These are phyloP conservation scores for Clarireedia hainanense DNA, from an alignment of 2,329 filamentous ascomycete species.

Conservation along the genomic window DNA sequence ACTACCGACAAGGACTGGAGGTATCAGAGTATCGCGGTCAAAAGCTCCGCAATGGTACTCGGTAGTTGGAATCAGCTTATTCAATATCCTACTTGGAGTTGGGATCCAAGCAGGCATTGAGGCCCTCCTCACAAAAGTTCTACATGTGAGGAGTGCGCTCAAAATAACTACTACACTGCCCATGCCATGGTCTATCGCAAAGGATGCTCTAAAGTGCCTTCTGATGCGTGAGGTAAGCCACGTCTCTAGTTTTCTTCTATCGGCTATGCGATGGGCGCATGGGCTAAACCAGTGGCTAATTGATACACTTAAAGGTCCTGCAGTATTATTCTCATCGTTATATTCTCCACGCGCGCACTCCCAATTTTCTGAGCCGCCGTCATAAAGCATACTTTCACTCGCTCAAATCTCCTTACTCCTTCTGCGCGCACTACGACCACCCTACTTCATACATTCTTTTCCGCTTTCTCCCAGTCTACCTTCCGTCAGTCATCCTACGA, in stretches of 20 bases:
- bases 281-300: not conserved
- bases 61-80: slow-evolving; percentile 43
- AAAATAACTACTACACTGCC: slow-evolving; percentile 52
- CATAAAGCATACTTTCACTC: slow-evolving; percentile 44
- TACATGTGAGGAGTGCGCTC: slow-evolving; percentile 46
- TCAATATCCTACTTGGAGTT: slow-evolving; percentile 47
- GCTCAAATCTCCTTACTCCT: slow-evolving; percentile 49
- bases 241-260: not conserved
- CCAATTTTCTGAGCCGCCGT: slow-evolving; percentile 33
- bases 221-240: slow-evolving; percentile 46
- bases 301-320: slow-evolving; percentile 38
- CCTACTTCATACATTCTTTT: slow-evolving; percentile 55
- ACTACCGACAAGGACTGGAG: slow-evolving; percentile 39
- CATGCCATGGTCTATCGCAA: slow-evolving; percentile 52
- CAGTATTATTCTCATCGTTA: slow-evolving; percentile 70
- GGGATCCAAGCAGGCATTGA: slow-evolving; percentile 49
- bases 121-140: slow-evolving; percentile 41
- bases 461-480: slow-evolving; percentile 56
- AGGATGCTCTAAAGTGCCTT: slow-evolving; percentile 45
- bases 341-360: slow-evolving; percentile 50
- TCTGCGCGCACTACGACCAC: slow-evolving; percentile 61
- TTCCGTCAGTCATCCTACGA: slow-evolving; percentile 56
- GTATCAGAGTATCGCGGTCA: slow-evolving; percentile 29
- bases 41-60: slow-evolving; percentile 36
- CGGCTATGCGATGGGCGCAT: no score